Conservation (phyloP, 2,329 filamentous ascomycete genomes). For the Emmonsiellopsis sp. region DNA sequence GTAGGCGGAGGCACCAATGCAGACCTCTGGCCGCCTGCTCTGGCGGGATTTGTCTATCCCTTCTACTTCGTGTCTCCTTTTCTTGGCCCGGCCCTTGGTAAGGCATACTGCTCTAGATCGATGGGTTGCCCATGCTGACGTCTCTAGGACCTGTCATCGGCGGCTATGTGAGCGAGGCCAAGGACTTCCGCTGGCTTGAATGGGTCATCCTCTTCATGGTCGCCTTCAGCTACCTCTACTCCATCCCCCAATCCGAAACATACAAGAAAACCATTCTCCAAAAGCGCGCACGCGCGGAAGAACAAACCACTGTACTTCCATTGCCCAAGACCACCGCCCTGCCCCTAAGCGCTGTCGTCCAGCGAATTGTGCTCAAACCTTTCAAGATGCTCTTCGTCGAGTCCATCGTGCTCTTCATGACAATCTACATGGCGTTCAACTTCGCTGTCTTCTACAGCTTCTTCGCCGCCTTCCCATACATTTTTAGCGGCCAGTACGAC, state of each 20-base stretch:
- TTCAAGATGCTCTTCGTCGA: background rate
- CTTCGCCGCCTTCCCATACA: background rate
- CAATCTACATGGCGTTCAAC: background rate
- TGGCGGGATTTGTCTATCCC: too few relatives aligned
- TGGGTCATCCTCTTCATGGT: slow-evolving; percentile 23
- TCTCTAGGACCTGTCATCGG: too few relatives aligned
- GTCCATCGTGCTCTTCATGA: background rate
- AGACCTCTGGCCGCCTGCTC: slow-evolving; percentile 6
- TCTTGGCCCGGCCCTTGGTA: background rate
- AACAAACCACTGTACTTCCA: background rate
- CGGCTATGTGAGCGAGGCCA: too few relatives aligned
- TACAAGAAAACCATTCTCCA: slow-evolving; percentile 19
- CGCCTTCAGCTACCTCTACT: slow-evolving; percentile 20
- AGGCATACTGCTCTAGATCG: background rate
- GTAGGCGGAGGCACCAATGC: slow-evolving; percentile 15
- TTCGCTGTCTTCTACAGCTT: background rate
- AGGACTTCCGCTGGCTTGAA: slow-evolving; percentile 6
- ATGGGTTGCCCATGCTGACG: background rate
- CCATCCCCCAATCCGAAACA: slow-evolving; percentile 22
- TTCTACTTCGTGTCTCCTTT: too few relatives aligned
- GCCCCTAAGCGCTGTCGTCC: background rate
- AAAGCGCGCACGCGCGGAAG: slow-evolving; percentile 4
- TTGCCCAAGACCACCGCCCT: background rate
- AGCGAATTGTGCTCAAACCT: background rate
- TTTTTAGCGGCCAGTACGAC: background rate